Base-by-base conservation (phyloP, 306 rosid genomes). In the Inga laurina region DNA sequence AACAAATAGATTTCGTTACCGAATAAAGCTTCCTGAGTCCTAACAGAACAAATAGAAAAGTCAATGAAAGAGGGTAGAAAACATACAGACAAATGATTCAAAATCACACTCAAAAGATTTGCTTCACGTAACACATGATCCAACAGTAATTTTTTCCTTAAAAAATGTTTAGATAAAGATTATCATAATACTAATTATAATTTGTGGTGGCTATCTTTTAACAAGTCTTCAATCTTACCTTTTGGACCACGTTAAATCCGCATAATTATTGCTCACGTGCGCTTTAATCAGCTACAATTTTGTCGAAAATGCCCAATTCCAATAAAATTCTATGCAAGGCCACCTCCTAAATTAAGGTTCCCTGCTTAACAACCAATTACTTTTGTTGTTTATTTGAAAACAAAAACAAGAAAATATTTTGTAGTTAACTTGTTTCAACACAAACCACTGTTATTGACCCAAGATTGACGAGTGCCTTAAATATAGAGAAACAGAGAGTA, bases 21-120 rank as follows among this genome's bases (percentile, higher is more conserved):
- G 59, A 70, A 56, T 54, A 56, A 76, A 79, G 39, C 39, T 65
- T 84, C 52, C 14, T 13, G 4, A 3, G 49, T 19, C 22, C 12
- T 24, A 27, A 41, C 67, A 64, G 64, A 41, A 49, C 67, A 86
- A 82, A 10, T 32, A 30, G 48, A 59, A 35, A 52, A 74, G 65
- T 6, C 65, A 52, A 3, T 2, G 9, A 34, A 0, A 34, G 4
- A 10, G 4, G 79, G 32, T 35, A 62, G 7, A 39, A 32, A 24
- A 35, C n/a, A 0, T 35, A 18, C 13, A 49, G 57, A 16, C 18
- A 54, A 18, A 18, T 6, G n/a, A 19, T 54, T 54, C 8, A 54
- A 24, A 4, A 19, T 19, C 61, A 18, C 35, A 52, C 14, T 32
- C 2, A 39, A 11, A n/a, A 27, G 21, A 78, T 72, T 43, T 34